phyloP scores from a whole-genome alignment of 306 rosid genomes.

The Cucumis hystrix region DNA sequence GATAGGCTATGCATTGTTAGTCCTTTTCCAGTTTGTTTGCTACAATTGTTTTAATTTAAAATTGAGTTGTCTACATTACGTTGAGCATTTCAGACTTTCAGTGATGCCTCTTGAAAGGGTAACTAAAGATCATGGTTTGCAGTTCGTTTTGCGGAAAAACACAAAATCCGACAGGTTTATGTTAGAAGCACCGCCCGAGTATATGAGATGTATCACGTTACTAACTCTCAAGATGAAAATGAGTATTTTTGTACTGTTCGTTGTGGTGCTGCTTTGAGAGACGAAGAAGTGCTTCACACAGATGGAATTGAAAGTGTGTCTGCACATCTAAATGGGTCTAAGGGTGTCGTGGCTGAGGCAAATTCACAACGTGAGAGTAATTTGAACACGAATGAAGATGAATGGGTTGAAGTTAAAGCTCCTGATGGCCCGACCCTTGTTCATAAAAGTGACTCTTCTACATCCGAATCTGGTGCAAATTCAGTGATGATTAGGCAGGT shows the following conservation, averaged over 20 bases:
- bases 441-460: constrained; percentile 5
- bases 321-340: constrained; percentile 15
- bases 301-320: constrained; percentile 17
- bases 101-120: constrained; percentile 3
- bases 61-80: not conserved
- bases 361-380: constrained; percentile 15
- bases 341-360: constrained; percentile 15
- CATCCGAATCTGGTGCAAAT: constrained; percentile 7
- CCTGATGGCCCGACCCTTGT: constrained; percentile 13
- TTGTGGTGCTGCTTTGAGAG: constrained; percentile 54
- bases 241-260: constrained; percentile 75
- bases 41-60: not conserved
- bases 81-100: not conserved
- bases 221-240: constrained; percentile 21
- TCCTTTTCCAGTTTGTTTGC: not conserved
- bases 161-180: constrained; percentile 61
- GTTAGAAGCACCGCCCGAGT: constrained; percentile 80
- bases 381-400: constrained; percentile 42
- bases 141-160: constrained; percentile 53
- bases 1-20: not conserved
- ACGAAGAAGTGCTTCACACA: constrained; percentile 38
- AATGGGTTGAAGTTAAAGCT: constrained; percentile 72
- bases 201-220: constrained; percentile 51
- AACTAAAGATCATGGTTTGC: constrained; percentile 14
- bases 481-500: constrained; percentile 32